Evolutionary conservation across 768 basidiomycete species (phyloP).

Genomic region (Saitozyma podzolica): DNA sequence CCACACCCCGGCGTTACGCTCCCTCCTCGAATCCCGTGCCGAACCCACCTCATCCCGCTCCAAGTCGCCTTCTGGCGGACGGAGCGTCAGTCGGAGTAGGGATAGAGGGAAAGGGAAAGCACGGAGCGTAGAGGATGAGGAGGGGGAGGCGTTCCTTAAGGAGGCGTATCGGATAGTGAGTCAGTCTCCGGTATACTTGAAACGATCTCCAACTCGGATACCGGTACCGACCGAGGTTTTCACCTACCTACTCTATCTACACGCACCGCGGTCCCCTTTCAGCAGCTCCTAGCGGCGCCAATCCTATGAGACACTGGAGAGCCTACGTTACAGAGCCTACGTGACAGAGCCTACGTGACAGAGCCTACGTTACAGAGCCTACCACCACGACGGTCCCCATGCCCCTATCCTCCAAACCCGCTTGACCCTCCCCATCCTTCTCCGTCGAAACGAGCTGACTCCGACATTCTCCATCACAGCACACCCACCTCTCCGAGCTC

Average conservation of each 20-base stretch:
- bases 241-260: not conserved
- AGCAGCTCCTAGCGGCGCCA: too few relatives aligned
- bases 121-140: not conserved
- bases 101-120: slow-evolving; percentile 17
- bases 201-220: not conserved
- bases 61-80: slow-evolving; percentile 4
- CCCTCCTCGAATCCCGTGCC: too few relatives aligned
- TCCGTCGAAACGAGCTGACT: too few relatives aligned
- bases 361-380: too few relatives aligned
- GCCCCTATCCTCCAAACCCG: too few relatives aligned
- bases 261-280: too few relatives aligned
- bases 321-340: too few relatives aligned
- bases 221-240: not conserved
- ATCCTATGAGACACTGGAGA: too few relatives aligned
- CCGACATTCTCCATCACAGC: slow-evolving; percentile 13
- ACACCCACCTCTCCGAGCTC: slow-evolving; percentile 44
- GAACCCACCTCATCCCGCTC: not conserved
- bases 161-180: slow-evolving; percentile 51
- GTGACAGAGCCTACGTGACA: too few relatives aligned
- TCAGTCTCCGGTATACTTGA: not conserved
- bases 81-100: slow-evolving; percentile 31
- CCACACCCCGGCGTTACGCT: too few relatives aligned
- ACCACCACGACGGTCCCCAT: too few relatives aligned
- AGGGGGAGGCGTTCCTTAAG: slow-evolving; percentile 40
- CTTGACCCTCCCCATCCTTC: too few relatives aligned